Evolutionary conservation across 2,329 filamentous ascomycete genomes (phyloP), one percentile per base, ranked within the genome.

Genomic region (Shiraia sp.): DNA sequence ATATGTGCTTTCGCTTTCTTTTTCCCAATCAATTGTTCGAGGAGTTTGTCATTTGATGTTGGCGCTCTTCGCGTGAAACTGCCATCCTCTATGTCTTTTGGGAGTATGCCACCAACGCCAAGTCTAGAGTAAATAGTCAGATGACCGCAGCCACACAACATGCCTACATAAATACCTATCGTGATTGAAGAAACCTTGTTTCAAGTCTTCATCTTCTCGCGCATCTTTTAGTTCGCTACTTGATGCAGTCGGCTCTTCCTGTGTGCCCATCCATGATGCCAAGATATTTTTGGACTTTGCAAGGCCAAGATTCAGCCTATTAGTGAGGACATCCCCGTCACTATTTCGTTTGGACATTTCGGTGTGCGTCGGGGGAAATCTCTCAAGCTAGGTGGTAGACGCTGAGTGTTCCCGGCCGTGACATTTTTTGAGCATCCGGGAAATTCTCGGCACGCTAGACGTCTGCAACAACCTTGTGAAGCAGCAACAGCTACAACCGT

Each of bases 251-350:
- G 70, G 63, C n/a, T 63, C 42, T 27, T 44, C 61, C 42, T 68
- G 70, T n/a, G 75, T 63, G 10, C 78, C 77, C 22, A 83, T 73
- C 77, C 78, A 79, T 50, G 80, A 81, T 36, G 77, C 72, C 45
- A 83, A 69, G 13, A 81, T 66, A 24, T 74, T 74, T 50, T 80
- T 78, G 36, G 73, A 75, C 39, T 76, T 75, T 6, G 80, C 78
- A 8, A 80, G 66, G 3, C 73, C 73, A 32, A 83, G 72, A 47
- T 75, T 79, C 23, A 78, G 70, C 38, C 72, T 71, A 53, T 81
- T 82, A 38, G 78, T 72, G 34, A 83, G 73, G 27, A 82, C 69
- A 49, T 82, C 79, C 29, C 75, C 75, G 43, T 78, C 75, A 9
- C 45, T 61, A 30, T 59, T 61, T 32, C 54, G 41, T 36, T 65